Conservation (phyloP, 306 rosid genomes). For the Datisca glomerata region DNA sequence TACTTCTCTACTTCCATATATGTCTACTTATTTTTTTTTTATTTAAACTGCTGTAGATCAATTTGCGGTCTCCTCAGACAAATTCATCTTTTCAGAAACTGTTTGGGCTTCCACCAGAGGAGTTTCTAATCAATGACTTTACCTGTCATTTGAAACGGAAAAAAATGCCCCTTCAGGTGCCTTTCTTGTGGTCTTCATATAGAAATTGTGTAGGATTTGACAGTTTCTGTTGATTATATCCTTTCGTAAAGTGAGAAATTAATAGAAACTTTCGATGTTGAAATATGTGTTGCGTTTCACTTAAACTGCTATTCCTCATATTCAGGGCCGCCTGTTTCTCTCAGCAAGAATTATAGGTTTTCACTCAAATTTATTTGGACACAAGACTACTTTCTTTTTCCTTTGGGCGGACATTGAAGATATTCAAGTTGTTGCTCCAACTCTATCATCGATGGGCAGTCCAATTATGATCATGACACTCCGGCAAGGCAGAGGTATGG, state of each 20-base stretch:
- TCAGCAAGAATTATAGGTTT: conserved; percentile 91
- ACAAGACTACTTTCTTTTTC: conserved; percentile 76
- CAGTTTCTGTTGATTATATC: conserved; percentile 4
- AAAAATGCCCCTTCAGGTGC: conserved; percentile 94
- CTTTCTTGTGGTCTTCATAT: conserved; percentile 8
- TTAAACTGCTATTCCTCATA: conserved; percentile 14
- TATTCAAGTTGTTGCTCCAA: conserved; percentile 59
- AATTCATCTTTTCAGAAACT: conserved; percentile 92
- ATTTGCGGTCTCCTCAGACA: conserved; percentile 89
- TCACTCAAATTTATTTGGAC: conserved; percentile 87
- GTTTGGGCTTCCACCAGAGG: conserved; percentile 90
- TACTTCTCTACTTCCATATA: neutral
- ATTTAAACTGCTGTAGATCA: conserved; percentile 41
- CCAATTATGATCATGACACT: conserved; percentile 72
- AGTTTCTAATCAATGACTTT: conserved; percentile 93
- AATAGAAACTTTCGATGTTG: no score
- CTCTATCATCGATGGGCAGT: conserved; percentile 92
- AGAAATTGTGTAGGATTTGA: neutral
- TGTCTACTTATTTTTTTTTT: conserved; percentile 6
- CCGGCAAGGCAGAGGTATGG: conserved; percentile 72
- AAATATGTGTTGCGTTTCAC: no score
- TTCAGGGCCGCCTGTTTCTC: conserved; percentile 86
- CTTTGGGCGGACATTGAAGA: conserved; percentile 98
- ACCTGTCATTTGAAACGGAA: conserved; percentile 88
- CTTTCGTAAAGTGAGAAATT: conserved; percentile 10